A percentile compares a stretch with the other conserved stretches of the same genome.
Conservation (phyloP, 1,139 yeast species). For the Geotrichum fermentans region DNA sequence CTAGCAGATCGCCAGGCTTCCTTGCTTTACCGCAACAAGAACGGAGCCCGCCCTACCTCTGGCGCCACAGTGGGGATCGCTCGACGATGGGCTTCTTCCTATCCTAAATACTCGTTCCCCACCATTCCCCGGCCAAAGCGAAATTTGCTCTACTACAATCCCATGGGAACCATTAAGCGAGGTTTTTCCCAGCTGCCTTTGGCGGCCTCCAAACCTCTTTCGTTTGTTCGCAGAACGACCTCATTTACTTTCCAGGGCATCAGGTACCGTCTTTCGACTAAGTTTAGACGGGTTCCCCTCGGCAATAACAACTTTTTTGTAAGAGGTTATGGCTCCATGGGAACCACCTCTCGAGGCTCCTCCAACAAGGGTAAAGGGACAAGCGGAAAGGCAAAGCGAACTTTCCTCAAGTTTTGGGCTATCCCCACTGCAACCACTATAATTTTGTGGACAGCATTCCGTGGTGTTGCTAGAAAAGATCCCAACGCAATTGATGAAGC, state of each 20-base stretch:
- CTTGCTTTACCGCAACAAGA: constrained; percentile 22
- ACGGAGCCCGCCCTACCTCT: constrained; percentile 25
- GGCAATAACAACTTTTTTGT: constrained; percentile 13
- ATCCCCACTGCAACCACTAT: constrained; percentile 26
- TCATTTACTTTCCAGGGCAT: constrained; percentile 15
- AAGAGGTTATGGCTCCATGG: constrained; percentile 16
- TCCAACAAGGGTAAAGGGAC: constrained; percentile 18
- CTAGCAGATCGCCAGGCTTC: constrained; percentile 21
- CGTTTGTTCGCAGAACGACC: constrained; percentile 17
- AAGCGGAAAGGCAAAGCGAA: constrained; percentile 28
- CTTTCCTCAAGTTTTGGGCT: constrained; percentile 26
- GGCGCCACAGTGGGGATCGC: constrained; percentile 11
- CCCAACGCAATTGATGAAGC: constrained; percentile 33
- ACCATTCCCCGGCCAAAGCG: constrained; percentile 62
- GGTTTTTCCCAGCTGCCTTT: constrained; percentile 24
- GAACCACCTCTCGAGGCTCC: constrained; percentile 9
- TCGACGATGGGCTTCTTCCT: constrained; percentile 10
- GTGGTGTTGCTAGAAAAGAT: constrained; percentile 18
- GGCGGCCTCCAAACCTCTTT: constrained; percentile 19
- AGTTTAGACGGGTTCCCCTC: constrained; percentile 14
- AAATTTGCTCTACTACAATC: constrained; percentile 49
- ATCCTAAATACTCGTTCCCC: constrained; percentile 47
- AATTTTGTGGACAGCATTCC: constrained; percentile 22
- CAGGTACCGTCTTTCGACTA: constrained; percentile 17
- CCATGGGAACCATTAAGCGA: constrained; percentile 31